Evolutionary conservation across 192 early-diverging fungal genomes (phyloP).

Genomic region (Funneliformis geosporum): DNA sequence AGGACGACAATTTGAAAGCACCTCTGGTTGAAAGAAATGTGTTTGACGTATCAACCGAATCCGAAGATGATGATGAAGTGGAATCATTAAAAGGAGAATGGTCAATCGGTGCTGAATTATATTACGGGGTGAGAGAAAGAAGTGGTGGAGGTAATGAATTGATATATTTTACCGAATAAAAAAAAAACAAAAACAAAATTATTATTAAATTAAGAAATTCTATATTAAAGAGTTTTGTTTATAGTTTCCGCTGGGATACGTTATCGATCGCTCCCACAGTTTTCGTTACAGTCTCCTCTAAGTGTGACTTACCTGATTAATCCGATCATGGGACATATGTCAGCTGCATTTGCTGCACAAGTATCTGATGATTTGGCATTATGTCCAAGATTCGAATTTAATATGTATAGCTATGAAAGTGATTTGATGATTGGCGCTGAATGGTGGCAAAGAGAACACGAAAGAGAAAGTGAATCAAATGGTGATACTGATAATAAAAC

Average conservation of each 20-base stretch:
- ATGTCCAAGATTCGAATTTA: constrained; percentile 87
- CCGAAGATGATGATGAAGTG: constrained; percentile 32
- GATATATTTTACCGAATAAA: not conserved
- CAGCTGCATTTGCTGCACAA: constrained; percentile 79
- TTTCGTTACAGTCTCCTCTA: constrained; percentile 27
- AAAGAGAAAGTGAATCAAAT: constrained; percentile 4
- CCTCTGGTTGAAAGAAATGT: not conserved
- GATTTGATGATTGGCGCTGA: constrained; percentile 89
- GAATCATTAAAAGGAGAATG: constrained; percentile 51
- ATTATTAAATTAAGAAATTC: not conserved
- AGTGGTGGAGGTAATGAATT: constrained; percentile 78
- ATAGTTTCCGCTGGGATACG: constrained; percentile 68
- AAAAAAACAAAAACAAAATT: not conserved
- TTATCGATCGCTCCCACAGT: constrained; percentile 63
- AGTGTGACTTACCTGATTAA: constrained; percentile 78
- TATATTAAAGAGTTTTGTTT: not conserved
- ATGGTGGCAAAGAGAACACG: constrained; percentile 58
- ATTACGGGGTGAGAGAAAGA: constrained; percentile 74
- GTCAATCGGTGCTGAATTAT: constrained; percentile 72
- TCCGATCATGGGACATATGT: constrained; percentile 93
- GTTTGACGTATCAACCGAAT: constrained; percentile 16
- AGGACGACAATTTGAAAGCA: not conserved
- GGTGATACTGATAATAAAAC: constrained; percentile 33
- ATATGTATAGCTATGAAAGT: constrained; percentile 87
- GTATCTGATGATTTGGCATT: constrained; percentile 68